Evolutionary conservation across 2,329 filamentous ascomycete genomes (phyloP), one percentile per base, ranked within the genome.

Genomic region (Endoconidiophora laricicola): DNA sequence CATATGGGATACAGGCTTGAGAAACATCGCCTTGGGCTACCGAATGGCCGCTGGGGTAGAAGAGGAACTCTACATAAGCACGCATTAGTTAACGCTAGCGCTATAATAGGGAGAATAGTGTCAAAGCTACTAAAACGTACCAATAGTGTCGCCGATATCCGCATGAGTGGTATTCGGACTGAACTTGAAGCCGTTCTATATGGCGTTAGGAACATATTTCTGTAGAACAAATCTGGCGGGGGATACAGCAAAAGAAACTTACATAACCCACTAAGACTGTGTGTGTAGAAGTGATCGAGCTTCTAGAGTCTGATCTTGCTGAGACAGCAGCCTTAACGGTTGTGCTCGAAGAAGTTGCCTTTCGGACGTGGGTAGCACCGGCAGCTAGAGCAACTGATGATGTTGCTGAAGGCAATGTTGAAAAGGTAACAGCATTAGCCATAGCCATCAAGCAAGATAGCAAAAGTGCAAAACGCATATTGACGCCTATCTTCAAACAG

Each of bases 1-100:
- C 72, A 52, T 76, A 79, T 0, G 79, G 79, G 41, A 81, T 71
- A 54, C 80, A 84, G 38, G 79, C 76, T n/a, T 66, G 65, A 2
- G 65, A 61, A 56, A 71, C 81, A 45, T 71, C 75, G 33, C 77
- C 72, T 46, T 75, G 69, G 6, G 74, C 73, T n/a, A 83, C 73
- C 2, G 76, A 79, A 58, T 83, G 79, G 47, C 74, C 78, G 20
- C 67, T 67, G 1, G 78, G 76, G 55, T 75, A 80, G 58, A 83
- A 81, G 41, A 71, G 65, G 60, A 76, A 83, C 54, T 73, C 68
- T 66, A 48, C 9, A 20, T 18, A 39, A 38, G 41, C 39, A 6
- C 14, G 16, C 14, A 33, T 38, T 39, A 9, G 40, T 24, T 9
- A 23, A 26, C n/a, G 22, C 16, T 18, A 18, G 16, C 16, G 10